A percentile compares a stretch with the other conserved stretches of the same genome.
These are phyloP conservation scores for Ustilago nuda DNA, from an alignment of 1,284 basidiomycete genomes.

Conservation along the genomic window DNA sequence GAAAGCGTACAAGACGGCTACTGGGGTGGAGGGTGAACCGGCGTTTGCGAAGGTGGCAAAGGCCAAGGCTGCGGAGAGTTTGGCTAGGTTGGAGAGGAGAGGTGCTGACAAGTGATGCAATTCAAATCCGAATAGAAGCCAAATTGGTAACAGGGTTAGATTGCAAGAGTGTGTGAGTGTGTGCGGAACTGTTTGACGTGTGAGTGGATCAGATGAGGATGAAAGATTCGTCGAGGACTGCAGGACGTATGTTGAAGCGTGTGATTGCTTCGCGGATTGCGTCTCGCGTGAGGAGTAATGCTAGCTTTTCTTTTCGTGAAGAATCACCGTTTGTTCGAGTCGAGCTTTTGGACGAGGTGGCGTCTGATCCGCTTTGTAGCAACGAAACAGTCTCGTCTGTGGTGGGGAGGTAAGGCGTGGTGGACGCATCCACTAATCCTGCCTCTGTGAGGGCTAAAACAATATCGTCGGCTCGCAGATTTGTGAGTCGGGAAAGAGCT, in stretches of 20 bases:
- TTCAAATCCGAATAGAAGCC: not conserved
- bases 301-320: not conserved
- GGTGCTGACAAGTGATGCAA: constrained; percentile 17
- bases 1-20: constrained; percentile 45
- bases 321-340: not conserved
- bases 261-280: constrained; percentile 37
- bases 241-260: constrained; percentile 46
- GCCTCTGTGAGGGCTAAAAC: constrained; percentile 88
- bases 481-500: constrained; percentile 80
- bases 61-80: constrained; percentile 36
- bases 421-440: constrained; percentile 76
- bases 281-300: constrained; percentile 47
- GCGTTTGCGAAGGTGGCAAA: constrained; percentile 25
- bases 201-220: constrained; percentile 29
- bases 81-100: constrained; percentile 42
- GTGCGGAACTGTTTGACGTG: not conserved
- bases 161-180: not conserved
- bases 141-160: not conserved
- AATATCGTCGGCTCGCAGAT: constrained; percentile 84
- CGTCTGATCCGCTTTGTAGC: not conserved
- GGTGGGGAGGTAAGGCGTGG: constrained; percentile 10
- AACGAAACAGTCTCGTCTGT: constrained; percentile 13
- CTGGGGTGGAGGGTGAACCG: constrained; percentile 20
- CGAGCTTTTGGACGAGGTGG: not conserved
- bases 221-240: constrained; percentile 55